These are phyloP conservation scores for Euphorbia schlechtendalii DNA, from an alignment of 441 rosid species.

Conservation along the genomic window DNA sequence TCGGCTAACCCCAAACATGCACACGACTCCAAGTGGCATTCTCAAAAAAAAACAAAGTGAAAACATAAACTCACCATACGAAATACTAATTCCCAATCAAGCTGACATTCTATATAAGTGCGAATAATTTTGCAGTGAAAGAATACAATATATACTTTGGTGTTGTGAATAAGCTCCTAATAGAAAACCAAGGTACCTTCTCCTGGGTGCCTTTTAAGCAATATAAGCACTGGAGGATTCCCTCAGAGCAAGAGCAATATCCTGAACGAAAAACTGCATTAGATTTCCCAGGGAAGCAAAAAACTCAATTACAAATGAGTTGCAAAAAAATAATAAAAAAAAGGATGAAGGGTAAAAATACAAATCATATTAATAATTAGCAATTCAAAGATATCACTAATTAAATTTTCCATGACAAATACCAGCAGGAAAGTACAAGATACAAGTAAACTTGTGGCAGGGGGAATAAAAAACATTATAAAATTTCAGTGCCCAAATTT, in stretches of 20 bases:
- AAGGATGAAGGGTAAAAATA: constrained; percentile 13
- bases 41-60: too few species aligned
- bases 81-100: neutral
- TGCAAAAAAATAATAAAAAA: neutral
- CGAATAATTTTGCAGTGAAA: neutral
- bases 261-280: constrained; percentile 88
- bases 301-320: neutral
- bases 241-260: constrained; percentile 70
- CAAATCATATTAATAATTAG: constrained; percentile 16
- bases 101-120: neutral
- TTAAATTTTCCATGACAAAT: constrained; percentile 23
- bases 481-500: constrained; percentile 46
- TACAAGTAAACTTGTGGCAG: constrained; percentile 19
- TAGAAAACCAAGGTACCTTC: constrained; percentile 97
- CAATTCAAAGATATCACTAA: constrained; percentile 14
- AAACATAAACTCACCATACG: too few species aligned
- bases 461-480: constrained; percentile 18
- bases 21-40: too few species aligned
- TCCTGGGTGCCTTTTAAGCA: constrained; percentile 84
- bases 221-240: constrained; percentile 67
- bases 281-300: constrained; percentile 48
- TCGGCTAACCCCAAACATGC: too few species aligned
- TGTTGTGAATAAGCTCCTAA: constrained; percentile 38
- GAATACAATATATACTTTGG: constrained; percentile 22
- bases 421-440: constrained; percentile 21